Conservation (phyloP, 2,329 filamentous ascomycete genomes). For the Talaromyces marneffei region DNA sequence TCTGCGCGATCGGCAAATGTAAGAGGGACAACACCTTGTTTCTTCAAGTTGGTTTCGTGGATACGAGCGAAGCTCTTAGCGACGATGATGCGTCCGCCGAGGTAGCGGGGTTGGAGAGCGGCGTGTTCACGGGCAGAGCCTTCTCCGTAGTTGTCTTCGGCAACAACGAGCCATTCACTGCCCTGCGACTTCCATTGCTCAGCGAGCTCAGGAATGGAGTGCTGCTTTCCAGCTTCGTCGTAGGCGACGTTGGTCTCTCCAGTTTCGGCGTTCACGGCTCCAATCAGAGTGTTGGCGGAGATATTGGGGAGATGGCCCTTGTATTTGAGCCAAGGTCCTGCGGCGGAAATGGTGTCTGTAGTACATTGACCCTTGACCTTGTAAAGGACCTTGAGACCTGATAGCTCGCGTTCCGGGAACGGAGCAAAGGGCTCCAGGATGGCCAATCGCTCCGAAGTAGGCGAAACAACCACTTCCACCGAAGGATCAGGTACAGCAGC, state of each 20-base stretch:
- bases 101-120: constrained; percentile 65
- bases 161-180: constrained; percentile 85
- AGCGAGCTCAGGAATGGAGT: constrained; percentile 82
- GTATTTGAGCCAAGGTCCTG: constrained; percentile 97
- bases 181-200: constrained; percentile 71
- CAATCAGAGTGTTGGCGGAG: constrained; percentile 93
- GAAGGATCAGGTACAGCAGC: constrained; percentile 65
- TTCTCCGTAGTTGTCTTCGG: constrained; percentile 96
- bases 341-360: constrained; percentile 96
- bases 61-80: constrained; percentile 86
- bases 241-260: constrained; percentile 89
- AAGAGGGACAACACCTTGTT: constrained; percentile 91
- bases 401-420: constrained; percentile 72
- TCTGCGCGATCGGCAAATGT: constrained; percentile 85
- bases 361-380: constrained; percentile 98
- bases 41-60: constrained; percentile 94
- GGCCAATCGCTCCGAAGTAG: constrained; percentile 83
- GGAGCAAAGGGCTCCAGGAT: constrained; percentile 82
- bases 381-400: constrained; percentile 77
- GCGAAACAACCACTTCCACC: constrained; percentile 70
- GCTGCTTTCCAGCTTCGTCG: constrained; percentile 68
- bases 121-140: constrained; percentile 40
- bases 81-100: constrained; percentile 77
- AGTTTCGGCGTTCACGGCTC: constrained; percentile 85
- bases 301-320: constrained; percentile 99